Percentiles rank a stretch among this genome's conserved stretches.
These are phyloP conservation scores for Fusarium sp. DNA, from an alignment of 2,329 filamentous ascomycete species.

Conservation along the genomic window DNA sequence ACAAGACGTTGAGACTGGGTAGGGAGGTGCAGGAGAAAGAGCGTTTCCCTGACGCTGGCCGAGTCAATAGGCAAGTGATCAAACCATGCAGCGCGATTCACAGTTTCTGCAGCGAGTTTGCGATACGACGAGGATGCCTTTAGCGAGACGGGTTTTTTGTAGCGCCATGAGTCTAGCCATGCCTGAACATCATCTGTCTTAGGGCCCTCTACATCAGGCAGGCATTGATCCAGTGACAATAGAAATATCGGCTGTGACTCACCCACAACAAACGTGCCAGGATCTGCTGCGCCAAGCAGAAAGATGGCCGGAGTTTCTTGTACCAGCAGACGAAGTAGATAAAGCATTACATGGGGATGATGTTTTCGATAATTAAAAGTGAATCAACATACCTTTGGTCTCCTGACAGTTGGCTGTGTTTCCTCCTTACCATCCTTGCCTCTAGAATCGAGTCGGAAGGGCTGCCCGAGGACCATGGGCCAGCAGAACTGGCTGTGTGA, in stretches of 20 bases:
- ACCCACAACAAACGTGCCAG: neutral
- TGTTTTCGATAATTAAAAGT: neutral
- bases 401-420: conserved; percentile 41
- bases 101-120: conserved; percentile 14
- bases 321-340: neutral
- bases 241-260: conserved; percentile 15
- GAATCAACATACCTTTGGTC: conserved; percentile 38
- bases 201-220: neutral
- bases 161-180: neutral
- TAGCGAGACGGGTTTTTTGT: conserved; percentile 10
- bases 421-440: conserved; percentile 34
- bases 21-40: neutral
- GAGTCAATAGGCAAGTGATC: neutral
- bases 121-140: conserved; percentile 13
- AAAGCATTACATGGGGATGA: neutral
- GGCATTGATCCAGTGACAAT: conserved; percentile 8
- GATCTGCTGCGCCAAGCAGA: neutral
- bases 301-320: neutral
- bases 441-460: conserved; percentile 36
- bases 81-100: conserved; percentile 16
- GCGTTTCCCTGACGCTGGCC: neutral
- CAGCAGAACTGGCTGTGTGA: conserved; percentile 1
- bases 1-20: conserved; percentile 3
- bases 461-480: conserved; percentile 10
- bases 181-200: conserved; percentile 1